phyloP scores from a whole-genome alignment of 331 rosid genomes.

The Quercus tomentella region DNA sequence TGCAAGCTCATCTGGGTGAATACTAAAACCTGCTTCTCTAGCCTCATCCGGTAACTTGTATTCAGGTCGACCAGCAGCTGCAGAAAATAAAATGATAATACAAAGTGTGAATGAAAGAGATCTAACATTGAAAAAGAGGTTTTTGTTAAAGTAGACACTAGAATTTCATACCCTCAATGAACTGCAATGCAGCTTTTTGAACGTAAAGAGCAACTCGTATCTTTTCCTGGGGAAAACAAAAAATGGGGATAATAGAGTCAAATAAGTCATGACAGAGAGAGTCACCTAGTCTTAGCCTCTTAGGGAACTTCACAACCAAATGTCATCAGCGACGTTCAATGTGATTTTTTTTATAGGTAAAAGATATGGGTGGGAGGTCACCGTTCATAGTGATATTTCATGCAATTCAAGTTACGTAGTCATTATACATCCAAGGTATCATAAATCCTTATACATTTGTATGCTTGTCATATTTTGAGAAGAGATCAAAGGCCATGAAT shows the following conservation, averaged over 20 bases:
- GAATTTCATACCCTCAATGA: conserved; percentile 69
- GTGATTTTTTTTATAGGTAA: not conserved
- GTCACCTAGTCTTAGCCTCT: not conserved
- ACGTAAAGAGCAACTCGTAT: conserved; percentile 82
- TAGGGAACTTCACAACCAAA: not conserved
- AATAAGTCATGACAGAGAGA: not conserved
- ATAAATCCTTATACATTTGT: not conserved
- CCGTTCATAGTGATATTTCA: not conserved
- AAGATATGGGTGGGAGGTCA: too few relatives aligned
- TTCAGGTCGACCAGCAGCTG: conserved; percentile 58
- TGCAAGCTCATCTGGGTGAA: conserved; percentile 94
- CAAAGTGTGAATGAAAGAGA: conserved; percentile 13
- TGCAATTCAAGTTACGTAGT: not conserved
- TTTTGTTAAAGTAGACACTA: conserved; percentile 6
- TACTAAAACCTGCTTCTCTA: conserved; percentile 60
- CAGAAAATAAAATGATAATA: conserved; percentile 25
- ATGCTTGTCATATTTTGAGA: not conserved
- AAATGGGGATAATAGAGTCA: conserved; percentile 20
- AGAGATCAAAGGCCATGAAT: not conserved
- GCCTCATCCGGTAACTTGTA: conserved; percentile 59
- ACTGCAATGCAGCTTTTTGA: conserved; percentile 86
- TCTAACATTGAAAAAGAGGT: not conserved
- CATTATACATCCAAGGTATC: not conserved
- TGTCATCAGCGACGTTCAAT: not conserved
- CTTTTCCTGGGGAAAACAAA: conserved; percentile 54